phyloP scores from a whole-genome alignment of 768 basidiomycete genomes.

The Aureoboletus auriporus region DNA sequence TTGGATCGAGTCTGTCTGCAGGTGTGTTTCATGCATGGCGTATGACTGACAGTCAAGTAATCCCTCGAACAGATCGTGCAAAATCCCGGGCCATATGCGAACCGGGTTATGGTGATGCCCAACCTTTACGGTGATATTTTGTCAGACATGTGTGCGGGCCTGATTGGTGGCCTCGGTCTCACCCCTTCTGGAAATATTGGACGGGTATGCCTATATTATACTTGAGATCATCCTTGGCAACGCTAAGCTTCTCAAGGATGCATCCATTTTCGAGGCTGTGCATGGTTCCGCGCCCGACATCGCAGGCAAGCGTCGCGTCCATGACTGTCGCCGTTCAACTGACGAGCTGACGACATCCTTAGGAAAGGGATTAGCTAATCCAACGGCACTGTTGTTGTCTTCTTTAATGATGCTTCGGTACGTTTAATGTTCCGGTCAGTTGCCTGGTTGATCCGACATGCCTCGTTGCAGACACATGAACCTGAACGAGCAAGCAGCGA shows the following conservation, averaged over 20 bases:
- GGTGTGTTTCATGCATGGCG: conserved; percentile 37
- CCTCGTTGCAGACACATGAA: conserved; percentile 78
- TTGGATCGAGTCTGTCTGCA: conserved; percentile 94
- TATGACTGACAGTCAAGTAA: background rate
- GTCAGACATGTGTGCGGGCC: conserved; percentile 97
- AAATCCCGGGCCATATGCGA: conserved; percentile 89
- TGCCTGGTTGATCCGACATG: conserved; percentile 21
- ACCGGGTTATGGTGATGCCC: conserved; percentile 99
- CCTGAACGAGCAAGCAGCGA: conserved; percentile 74
- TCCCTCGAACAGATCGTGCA: conserved; percentile 65
- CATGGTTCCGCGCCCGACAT: conserved; percentile 99
- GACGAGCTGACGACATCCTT: conserved; percentile 7
- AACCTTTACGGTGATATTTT: conserved; percentile 95
- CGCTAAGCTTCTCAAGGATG: conserved; percentile 57
- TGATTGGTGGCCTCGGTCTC: conserved; percentile 96
- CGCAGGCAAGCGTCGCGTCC: conserved; percentile 54
- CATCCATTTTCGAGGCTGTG: conserved; percentile 99
- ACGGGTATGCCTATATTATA: conserved; percentile 48
- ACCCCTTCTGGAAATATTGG: conserved; percentile 99
- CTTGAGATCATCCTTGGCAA: background rate
- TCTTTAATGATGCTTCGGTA: conserved; percentile 98
- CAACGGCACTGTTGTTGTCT: conserved; percentile 95
- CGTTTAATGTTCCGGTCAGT: conserved; percentile 23
- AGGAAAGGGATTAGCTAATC: conserved; percentile 95
- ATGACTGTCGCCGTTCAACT: background rate